Percentiles rank a stretch among this genome's conserved stretches.
Evolutionary conservation across 129 eudicot species (phyloP).

Genomic region (Helianthus tuberosus): DNA sequence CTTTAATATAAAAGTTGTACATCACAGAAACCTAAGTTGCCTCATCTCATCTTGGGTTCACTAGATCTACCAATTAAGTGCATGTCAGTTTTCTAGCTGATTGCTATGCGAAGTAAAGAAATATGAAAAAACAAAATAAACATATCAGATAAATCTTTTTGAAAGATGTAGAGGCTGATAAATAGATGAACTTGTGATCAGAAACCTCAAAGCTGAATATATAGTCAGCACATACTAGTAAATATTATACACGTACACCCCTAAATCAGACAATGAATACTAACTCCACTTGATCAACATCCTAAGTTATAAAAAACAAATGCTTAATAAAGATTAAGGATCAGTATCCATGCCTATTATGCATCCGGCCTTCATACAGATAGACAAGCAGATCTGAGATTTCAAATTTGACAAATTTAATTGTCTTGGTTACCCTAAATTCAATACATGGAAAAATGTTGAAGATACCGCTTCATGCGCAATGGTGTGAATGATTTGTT

Average conservation of each 20-base stretch:
- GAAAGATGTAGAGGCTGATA: conserved; percentile 1
- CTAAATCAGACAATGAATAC: background rate
- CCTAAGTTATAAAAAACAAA: background rate
- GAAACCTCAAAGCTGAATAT: background rate
- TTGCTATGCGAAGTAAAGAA: background rate
- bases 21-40: conserved; percentile 6
- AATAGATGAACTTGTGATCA: background rate
- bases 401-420: background rate
- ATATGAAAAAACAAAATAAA: background rate
- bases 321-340: background rate
- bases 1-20: conserved; percentile 1
- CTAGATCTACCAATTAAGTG: background rate
- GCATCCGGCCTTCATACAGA: background rate
- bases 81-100: background rate
- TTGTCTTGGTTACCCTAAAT: background rate
- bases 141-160: background rate
- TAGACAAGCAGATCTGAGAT: background rate
- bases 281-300: background rate
- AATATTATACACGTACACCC: background rate
- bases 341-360: background rate
- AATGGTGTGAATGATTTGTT: background rate
- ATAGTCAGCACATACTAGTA: too few species aligned
- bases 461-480: background rate
- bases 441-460: background rate
- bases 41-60: conserved; percentile 12